Conservation (phyloP, 495 filamentous ascomycete genomes). For the Penicillium nucicola region DNA sequence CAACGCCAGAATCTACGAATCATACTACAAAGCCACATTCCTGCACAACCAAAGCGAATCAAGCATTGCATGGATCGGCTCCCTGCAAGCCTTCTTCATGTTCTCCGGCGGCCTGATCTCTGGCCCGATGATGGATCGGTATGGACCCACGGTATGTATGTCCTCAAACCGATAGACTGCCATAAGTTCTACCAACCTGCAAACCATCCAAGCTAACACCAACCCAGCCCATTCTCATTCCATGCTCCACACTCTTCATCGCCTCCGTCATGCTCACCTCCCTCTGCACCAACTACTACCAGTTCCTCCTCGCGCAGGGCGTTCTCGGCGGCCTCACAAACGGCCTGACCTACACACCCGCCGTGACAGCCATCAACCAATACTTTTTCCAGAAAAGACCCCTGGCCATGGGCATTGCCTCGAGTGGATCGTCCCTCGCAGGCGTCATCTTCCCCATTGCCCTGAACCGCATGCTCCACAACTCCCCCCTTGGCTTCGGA, state of each 20-base stretch:
- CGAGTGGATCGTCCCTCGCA: conserved; percentile 34
- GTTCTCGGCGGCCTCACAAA: conserved; percentile 40
- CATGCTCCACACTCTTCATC: conserved; percentile 16
- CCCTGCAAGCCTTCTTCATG: conserved; percentile 33
- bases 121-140: conserved; percentile 26
- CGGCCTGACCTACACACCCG: conserved; percentile 33
- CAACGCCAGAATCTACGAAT: background rate
- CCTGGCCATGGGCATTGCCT: conserved; percentile 31
- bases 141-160: conserved; percentile 14
- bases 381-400: conserved; percentile 36
- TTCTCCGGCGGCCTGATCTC: conserved; percentile 23
- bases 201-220: too few species aligned
- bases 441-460: conserved; percentile 32
- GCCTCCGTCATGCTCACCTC: conserved; percentile 49
- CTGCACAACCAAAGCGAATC: conserved; percentile 18
- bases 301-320: conserved; percentile 56
- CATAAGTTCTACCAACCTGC: too few species aligned
- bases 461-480: conserved; percentile 21
- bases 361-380: conserved; percentile 23
- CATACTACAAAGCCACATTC: background rate
- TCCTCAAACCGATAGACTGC: too few species aligned
- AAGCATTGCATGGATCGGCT: conserved; percentile 47
- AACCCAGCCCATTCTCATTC: conserved; percentile 10
- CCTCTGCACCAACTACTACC: conserved; percentile 52
- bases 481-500: conserved; percentile 38